Conservation (phyloP, 2,329 filamentous ascomycete genomes). For the Penicillium sp. region DNA sequence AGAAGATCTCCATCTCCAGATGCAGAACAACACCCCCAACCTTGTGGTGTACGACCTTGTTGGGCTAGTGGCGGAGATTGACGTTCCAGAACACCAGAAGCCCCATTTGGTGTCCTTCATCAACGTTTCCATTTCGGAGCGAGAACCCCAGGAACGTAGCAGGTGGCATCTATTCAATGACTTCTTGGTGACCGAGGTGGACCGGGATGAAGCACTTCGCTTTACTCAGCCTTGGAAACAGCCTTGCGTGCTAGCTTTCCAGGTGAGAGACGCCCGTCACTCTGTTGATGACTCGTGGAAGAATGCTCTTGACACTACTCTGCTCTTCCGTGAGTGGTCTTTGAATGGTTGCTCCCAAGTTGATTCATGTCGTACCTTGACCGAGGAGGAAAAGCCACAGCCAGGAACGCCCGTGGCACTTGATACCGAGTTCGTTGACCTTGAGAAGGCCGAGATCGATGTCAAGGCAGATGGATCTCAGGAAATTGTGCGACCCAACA, state of each 20-base stretch:
- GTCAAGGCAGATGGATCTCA: conserved; percentile 91
- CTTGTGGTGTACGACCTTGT: conserved; percentile 88
- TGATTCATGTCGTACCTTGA: conserved; percentile 39
- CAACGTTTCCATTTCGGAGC: conserved; percentile 59
- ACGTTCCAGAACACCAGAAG: conserved; percentile 77
- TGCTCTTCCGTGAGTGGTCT: conserved; percentile 71
- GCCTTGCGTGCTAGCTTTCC: conserved; percentile 81
- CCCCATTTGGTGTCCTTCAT: conserved; percentile 87
- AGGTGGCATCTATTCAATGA: conserved; percentile 98
- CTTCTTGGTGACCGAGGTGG: conserved; percentile 78
- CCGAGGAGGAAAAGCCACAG: conserved; percentile 59
- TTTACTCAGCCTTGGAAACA: conserved; percentile 92
- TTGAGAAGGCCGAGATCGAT: conserved; percentile 89
- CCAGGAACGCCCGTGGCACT: conserved; percentile 75
- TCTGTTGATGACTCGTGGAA: conserved; percentile 83
- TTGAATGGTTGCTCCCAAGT: conserved; percentile 41
- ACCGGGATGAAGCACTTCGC: conserved; percentile 74
- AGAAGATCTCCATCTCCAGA: conserved; percentile 73
- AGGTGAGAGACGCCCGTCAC: conserved; percentile 75
- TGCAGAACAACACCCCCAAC: conserved; percentile 72
- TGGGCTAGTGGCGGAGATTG: conserved; percentile 84
- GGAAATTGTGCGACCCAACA: conserved; percentile 84
- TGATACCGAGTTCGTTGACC: conserved; percentile 92
- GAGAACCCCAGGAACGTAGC: conserved; percentile 52
- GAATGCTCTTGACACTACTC: conserved; percentile 70